Conservation (phyloP, 2,329 filamentous ascomycete species). For the Talaromyces pinophilus region DNA sequence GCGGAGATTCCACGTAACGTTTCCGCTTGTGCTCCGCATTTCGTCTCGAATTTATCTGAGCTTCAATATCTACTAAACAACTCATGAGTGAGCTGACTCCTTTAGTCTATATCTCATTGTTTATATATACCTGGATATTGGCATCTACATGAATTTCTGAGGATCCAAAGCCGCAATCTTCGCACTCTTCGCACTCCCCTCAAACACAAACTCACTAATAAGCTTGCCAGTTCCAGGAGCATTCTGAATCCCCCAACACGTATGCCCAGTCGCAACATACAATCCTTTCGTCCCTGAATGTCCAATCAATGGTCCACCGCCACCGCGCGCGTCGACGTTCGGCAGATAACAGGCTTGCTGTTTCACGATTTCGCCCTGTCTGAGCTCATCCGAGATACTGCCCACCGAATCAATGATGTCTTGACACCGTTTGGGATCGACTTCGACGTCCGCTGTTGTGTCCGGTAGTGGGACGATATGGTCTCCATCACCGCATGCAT, state of each 20-base stretch:
- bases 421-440: conserved; percentile 75
- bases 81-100: not conserved
- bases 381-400: conserved; percentile 58
- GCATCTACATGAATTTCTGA: conserved; percentile 52
- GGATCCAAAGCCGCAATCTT: conserved; percentile 68
- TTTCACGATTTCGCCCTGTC: conserved; percentile 67
- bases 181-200: conserved; percentile 68
- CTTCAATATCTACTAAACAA: not conserved
- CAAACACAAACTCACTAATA: conserved; percentile 76
- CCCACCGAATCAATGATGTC: conserved; percentile 79
- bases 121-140: not conserved
- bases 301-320: conserved; percentile 76
- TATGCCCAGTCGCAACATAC: conserved; percentile 84
- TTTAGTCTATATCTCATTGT: not conserved
- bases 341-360: conserved; percentile 94
- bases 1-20: conserved; percentile 23
- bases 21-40: conserved; percentile 16
- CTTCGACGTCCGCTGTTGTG: conserved; percentile 71
- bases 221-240: conserved; percentile 81
- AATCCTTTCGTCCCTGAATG: conserved; percentile 71
- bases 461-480: conserved; percentile 70
- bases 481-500: conserved; percentile 92
- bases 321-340: conserved; percentile 58
- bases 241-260: conserved; percentile 98
- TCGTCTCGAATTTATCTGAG: not conserved